A percentile compares a stretch with the other conserved stretches of the same genome.
Conservation (phyloP, 352 stramenopile genomes). For the Globisporangium middletonii region DNA sequence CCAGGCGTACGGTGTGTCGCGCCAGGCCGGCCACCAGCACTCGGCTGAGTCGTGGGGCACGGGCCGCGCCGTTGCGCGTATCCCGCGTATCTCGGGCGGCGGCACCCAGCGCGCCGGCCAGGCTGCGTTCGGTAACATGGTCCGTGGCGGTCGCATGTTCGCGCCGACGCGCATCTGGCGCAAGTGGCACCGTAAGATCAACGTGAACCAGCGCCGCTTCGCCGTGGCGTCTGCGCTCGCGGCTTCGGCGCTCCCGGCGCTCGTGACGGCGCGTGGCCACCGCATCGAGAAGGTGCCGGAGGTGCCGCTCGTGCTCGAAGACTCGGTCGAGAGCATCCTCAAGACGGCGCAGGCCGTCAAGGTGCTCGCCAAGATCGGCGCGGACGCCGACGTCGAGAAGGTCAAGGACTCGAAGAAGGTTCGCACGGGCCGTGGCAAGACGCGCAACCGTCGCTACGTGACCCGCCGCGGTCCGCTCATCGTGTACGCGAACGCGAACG, state of each 20-base stretch:
- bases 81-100: conserved; percentile 97
- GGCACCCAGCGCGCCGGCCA: conserved; percentile 97
- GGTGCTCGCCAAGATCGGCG: conserved; percentile 92
- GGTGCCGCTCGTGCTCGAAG: conserved; percentile 96
- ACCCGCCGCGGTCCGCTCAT: conserved; percentile 95
- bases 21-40: conserved; percentile 94
- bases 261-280: conserved; percentile 98
- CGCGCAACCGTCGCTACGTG: conserved; percentile 96
- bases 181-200: conserved; percentile 99
- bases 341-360: conserved; percentile 96
- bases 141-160: conserved; percentile 98
- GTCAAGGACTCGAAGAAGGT: conserved; percentile 98
- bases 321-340: conserved; percentile 86
- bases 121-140: conserved; percentile 99
- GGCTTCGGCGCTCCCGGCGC: conserved; percentile 93
- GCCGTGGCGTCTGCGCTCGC: conserved; percentile 96
- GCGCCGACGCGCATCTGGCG: conserved; percentile 98
- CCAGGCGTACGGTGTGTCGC: conserved; percentile 97
- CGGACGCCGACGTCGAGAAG: conserved; percentile 95
- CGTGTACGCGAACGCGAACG: conserved; percentile 93
- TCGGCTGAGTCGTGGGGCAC: conserved; percentile 98
- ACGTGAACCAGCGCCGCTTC: conserved; percentile 97
- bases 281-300: conserved; percentile 96
- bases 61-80: conserved; percentile 98
- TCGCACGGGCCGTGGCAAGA: conserved; percentile 97